These are phyloP conservation scores for Psophocarpus tetragonolobus DNA, from an alignment of 306 rosid genomes.

Conservation along the genomic window DNA sequence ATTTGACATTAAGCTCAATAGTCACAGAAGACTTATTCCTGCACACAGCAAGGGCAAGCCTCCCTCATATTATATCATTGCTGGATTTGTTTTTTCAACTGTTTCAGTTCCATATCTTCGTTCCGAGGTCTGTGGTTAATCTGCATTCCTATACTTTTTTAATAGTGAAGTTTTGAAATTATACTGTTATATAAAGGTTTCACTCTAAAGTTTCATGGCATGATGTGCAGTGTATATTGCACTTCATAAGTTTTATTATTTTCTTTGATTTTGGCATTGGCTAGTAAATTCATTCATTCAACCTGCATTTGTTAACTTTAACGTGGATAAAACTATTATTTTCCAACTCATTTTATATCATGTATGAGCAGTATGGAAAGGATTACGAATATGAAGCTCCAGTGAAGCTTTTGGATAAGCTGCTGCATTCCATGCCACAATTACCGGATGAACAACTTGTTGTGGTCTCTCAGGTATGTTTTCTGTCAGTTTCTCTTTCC, in stretches of 20 bases:
- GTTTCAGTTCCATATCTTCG: conserved; percentile 98
- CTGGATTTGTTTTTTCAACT: conserved; percentile 83
- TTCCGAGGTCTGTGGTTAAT: conserved; percentile 76
- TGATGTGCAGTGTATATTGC: not conserved
- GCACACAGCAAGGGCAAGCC: conserved; percentile 91
- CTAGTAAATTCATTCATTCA: conserved; percentile 23
- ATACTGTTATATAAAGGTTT: not conserved
- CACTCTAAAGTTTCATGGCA: not conserved
- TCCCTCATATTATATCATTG: conserved; percentile 93
- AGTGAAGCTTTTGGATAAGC: conserved; percentile 88
- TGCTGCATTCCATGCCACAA: conserved; percentile 80
- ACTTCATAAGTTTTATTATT: conserved; percentile 15
- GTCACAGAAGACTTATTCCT: conserved; percentile 82
- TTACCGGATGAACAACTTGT: conserved; percentile 90
- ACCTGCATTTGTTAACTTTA: conserved; percentile 22
- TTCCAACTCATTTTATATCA: conserved; percentile 29
- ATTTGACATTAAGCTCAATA: conserved; percentile 61
- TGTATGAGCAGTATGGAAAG: conserved; percentile 76
- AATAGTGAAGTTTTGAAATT: not conserved
- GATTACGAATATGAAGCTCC: conserved; percentile 95
- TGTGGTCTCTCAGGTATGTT: conserved; percentile 88
- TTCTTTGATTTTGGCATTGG: conserved; percentile 16
- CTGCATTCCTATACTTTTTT: conserved; percentile 15
- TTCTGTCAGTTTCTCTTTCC: conserved; percentile 14
- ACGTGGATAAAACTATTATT: conserved; percentile 11